phyloP scores from a whole-genome alignment of 2,329 filamentous ascomycete genomes.

The Sarocladium oryzae region DNA sequence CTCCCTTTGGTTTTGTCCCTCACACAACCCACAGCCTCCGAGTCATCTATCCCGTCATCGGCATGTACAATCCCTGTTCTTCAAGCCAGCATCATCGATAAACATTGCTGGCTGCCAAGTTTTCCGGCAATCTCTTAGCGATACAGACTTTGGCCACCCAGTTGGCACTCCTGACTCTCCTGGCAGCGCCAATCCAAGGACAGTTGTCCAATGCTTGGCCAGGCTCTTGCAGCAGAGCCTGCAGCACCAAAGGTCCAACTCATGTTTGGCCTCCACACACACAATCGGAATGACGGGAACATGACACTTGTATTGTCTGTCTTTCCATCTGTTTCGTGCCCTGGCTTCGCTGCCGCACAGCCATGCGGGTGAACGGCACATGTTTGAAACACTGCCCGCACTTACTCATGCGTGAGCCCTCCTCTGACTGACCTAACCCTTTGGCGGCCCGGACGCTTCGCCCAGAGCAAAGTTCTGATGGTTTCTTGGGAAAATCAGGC shows the following conservation, averaged over 20 bases:
- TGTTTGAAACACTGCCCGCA: neutral
- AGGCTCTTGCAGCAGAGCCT: neutral
- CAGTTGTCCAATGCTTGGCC: neutral
- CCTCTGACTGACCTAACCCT: neutral
- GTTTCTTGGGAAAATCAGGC: neutral
- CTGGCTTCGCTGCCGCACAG: no score
- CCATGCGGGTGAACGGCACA: slow-evolving; percentile 5
- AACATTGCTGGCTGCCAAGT: no score
- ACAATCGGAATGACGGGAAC: neutral
- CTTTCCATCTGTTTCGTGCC: neutral
- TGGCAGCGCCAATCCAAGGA: neutral
- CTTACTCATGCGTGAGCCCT: neutral
- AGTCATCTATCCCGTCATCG: no score
- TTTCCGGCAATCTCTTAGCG: no score
- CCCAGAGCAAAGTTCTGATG: neutral
- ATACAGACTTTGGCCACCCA: no score
- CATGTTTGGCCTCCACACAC: neutral
- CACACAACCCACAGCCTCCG: no score
- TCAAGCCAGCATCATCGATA: no score
- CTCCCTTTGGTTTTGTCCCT: no score
- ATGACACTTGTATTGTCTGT: slow-evolving; percentile 1
- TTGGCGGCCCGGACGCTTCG: neutral
- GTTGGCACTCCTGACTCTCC: neutral
- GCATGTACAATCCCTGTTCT: no score
- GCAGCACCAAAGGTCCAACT: neutral